Conservation (phyloP, 2,329 filamentous ascomycete genomes). For the Penicillium polonicum region DNA sequence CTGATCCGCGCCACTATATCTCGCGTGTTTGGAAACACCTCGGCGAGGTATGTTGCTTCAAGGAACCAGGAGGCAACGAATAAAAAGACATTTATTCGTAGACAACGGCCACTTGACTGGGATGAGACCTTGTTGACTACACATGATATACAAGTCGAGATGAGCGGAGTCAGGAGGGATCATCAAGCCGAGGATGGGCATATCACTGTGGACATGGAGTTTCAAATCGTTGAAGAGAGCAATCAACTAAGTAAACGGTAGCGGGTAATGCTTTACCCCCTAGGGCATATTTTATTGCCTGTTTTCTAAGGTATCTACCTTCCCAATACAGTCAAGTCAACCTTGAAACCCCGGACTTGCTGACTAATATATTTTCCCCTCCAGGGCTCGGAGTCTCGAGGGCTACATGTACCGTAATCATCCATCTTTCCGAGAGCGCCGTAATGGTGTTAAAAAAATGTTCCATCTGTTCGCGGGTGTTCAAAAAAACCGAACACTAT, state of each 20-base stretch:
- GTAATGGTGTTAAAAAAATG: slow-evolving; percentile 47
- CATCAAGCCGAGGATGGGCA: background rate
- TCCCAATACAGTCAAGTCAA: background rate
- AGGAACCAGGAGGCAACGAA: background rate
- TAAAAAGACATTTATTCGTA: background rate
- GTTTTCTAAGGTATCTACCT: background rate
- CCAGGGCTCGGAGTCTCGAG: background rate
- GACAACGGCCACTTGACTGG: background rate
- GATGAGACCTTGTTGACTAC: background rate
- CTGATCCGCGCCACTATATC: background rate
- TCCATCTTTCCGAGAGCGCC: slow-evolving; percentile 13
- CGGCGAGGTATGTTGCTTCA: background rate
- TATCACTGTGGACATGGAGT: background rate
- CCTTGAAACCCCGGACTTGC: slow-evolving; percentile 6
- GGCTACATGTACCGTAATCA: background rate
- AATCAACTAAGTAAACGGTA: background rate
- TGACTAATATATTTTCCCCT: slow-evolving; percentile 3
- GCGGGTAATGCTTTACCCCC: background rate
- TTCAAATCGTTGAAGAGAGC: background rate
- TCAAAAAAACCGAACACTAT: slow-evolving; percentile 57
- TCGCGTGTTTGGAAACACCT: background rate
- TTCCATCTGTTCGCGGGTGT: slow-evolving; percentile 53
- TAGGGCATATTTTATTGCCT: background rate
- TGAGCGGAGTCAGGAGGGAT: background rate
- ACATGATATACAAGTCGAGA: background rate